Evolutionary conservation across 352 stramenopile genomes (phyloP), one percentile per base, ranked within the genome.

Genomic region (Phytophthora chlamydospora): DNA sequence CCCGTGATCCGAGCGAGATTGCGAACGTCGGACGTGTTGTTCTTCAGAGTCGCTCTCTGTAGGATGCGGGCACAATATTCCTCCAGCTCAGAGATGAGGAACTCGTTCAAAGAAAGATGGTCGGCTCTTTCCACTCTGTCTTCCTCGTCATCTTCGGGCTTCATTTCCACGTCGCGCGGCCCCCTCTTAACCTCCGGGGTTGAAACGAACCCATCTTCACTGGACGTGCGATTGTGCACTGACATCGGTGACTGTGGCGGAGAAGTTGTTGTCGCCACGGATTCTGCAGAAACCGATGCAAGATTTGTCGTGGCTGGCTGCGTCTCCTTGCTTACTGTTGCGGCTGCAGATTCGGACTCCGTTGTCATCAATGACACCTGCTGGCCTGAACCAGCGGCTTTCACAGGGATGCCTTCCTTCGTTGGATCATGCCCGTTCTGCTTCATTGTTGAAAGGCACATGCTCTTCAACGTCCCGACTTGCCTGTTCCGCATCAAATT

Each of bases 41-140:
- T 39, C 8, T 45, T 55, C 13, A 39, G n/a, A 0, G 19, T 32
- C 21, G 32, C 27, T 52, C 27, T 62, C 19, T 61, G 51, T 4
- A 80, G 48, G 13, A 88, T 52, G 8, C 57, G 58, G 3, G 58
- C 71, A 14, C 59, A 71, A 66, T 83, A 85, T 12, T 73, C 57
- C 55, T 88, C 61, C 9, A 88, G 41, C 62, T 88, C 78, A 27
- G 65, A 58, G 17, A 88, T 55, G 14, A 88, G 62, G 27, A 80
- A 82, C 33, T 83, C 65, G 49, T 82, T 88, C 21, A 88, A 65
- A 31, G 70, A 68, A 10, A 71, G 62, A 39, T 75, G 72, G 31
- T 77, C 76, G 5, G 71, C 55, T 29, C 71, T 57, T 13, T 71
- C 63, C 1, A 52, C 58, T n/a, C 45, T 66, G 27, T 38, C 50